phyloP scores from a whole-genome alignment of 805 yeast species.

The Osmozyma mogii region DNA sequence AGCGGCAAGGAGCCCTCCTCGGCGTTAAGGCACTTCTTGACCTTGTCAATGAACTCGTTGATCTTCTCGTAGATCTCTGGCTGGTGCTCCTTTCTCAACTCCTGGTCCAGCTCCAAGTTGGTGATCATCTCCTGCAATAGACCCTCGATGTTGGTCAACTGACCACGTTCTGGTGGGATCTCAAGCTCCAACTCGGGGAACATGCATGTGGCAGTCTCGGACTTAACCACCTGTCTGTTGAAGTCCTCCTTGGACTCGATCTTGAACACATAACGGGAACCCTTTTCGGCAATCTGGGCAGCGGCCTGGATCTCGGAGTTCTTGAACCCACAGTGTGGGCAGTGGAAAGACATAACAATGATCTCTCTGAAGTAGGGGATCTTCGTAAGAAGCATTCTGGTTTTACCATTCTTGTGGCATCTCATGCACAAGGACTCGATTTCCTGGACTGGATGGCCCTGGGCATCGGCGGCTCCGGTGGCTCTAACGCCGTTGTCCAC shows the following conservation, averaged over 20 bases:
- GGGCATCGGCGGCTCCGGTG: constrained; percentile 76
- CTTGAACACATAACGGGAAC: constrained; percentile 62
- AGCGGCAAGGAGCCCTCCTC: constrained; percentile 59
- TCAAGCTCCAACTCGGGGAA: constrained; percentile 84
- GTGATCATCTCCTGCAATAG: constrained; percentile 73
- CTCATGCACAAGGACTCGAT: constrained; percentile 94
- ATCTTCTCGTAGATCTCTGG: constrained; percentile 75
- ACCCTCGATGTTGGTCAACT: constrained; percentile 89
- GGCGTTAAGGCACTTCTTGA: constrained; percentile 55
- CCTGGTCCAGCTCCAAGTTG: constrained; percentile 77
- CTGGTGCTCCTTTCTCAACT: constrained; percentile 62
- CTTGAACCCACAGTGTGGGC: constrained; percentile 90
- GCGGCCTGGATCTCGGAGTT: constrained; percentile 97
- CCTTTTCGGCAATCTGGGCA: constrained; percentile 81
- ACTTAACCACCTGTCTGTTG: constrained; percentile 85
- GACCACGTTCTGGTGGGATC: constrained; percentile 93
- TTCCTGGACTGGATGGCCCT: constrained; percentile 94
- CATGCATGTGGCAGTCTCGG: constrained; percentile 74
- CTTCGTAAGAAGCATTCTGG: constrained; percentile 74
- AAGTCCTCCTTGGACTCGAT: constrained; percentile 67
- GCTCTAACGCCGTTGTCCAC: constrained; percentile 43
- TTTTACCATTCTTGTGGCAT: constrained; percentile 79
- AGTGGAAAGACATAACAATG: constrained; percentile 88
- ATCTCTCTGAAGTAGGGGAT: constrained; percentile 91
- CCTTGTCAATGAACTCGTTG: constrained; percentile 55